Evolutionary conservation across 495 filamentous ascomycete species (phyloP).

Genomic region (Oidiodendron maius): DNA sequence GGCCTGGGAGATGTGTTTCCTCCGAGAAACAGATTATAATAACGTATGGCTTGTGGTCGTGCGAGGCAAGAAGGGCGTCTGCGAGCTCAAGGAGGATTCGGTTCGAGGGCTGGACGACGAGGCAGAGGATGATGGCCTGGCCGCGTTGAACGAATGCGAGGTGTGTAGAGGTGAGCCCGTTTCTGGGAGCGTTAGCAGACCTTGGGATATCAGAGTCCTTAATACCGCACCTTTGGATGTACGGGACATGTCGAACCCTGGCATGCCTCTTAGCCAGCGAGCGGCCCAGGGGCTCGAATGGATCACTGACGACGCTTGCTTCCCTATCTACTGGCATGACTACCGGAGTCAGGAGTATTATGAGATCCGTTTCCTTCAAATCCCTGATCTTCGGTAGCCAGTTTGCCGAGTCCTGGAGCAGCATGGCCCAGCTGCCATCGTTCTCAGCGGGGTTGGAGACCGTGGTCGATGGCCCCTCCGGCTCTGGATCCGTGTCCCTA

Average conservation of each 20-base stretch:
- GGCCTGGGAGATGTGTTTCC: no score
- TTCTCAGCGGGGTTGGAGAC: not conserved
- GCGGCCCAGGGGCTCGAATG: slow-evolving; percentile 54
- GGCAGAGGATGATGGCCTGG: slow-evolving; percentile 39
- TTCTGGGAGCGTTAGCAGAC: slow-evolving; percentile 20
- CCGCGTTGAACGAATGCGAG: slow-evolving; percentile 53
- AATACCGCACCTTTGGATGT: slow-evolving; percentile 31
- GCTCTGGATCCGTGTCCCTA: slow-evolving; percentile 13
- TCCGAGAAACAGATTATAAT: slow-evolving; percentile 42
- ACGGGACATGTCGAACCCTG: slow-evolving; percentile 56
- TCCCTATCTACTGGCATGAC: slow-evolving; percentile 35
- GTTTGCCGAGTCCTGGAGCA: slow-evolving; percentile 15
- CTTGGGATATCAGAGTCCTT: not conserved
- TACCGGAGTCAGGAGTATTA: slow-evolving; percentile 56
- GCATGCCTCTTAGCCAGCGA: slow-evolving; percentile 47
- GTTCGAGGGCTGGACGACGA: slow-evolving; percentile 28
- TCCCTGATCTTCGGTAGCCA: slow-evolving; percentile 14
- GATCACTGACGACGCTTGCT: slow-evolving; percentile 34
- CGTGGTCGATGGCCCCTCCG: not conserved
- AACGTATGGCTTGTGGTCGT: slow-evolving; percentile 42
- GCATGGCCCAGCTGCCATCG: not conserved
- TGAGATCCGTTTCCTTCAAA: slow-evolving; percentile 32
- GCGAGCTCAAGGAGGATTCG: slow-evolving; percentile 35
- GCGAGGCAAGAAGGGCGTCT: slow-evolving; percentile 33
- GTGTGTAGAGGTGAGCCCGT: slow-evolving; percentile 54